Evolutionary conservation across 2,329 filamentous ascomycete genomes (phyloP).

Genomic region (Pseudocercospora macadamiae): DNA sequence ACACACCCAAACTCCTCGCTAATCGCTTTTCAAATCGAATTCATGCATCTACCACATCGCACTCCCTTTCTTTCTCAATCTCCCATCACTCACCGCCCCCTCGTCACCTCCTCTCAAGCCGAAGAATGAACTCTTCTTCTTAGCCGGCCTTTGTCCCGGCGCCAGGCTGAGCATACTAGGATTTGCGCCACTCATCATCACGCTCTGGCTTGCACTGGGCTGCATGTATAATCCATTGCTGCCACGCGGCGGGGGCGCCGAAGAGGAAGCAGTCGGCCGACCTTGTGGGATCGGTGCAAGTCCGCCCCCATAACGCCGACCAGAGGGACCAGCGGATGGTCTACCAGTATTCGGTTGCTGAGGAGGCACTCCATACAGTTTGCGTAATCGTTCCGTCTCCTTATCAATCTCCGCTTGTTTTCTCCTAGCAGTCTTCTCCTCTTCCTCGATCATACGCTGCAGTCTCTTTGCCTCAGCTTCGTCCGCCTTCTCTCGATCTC

Average conservation of each 20-base stretch:
- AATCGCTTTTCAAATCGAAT: not conserved
- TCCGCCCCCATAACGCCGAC: not conserved
- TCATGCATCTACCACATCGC: slow-evolving; percentile 48
- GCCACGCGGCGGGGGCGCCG: slow-evolving; percentile 21
- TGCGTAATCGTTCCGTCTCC: slow-evolving; percentile 75
- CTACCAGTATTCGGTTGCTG: slow-evolving; percentile 16
- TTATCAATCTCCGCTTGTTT: slow-evolving; percentile 62
- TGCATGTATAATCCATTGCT: slow-evolving; percentile 36
- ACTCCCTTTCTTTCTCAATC: slow-evolving; percentile 48
- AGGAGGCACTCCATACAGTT: slow-evolving; percentile 63
- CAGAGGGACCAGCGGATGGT: not conserved
- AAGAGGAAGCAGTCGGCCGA: slow-evolving; percentile 18
- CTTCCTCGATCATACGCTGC: slow-evolving; percentile 55
- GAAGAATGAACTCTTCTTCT: slow-evolving; percentile 44
- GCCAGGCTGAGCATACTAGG: slow-evolving; percentile 21
- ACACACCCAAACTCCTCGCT: slow-evolving; percentile 11
- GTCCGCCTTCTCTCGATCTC: slow-evolving; percentile 61
- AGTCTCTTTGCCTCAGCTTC: slow-evolving; percentile 61
- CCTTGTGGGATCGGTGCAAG: slow-evolving; percentile 31
- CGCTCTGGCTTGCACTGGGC: slow-evolving; percentile 33
- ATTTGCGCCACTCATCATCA: slow-evolving; percentile 40
- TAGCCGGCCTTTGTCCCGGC: slow-evolving; percentile 22
- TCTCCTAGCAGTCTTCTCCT: slow-evolving; percentile 60
- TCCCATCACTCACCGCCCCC: slow-evolving; percentile 22
- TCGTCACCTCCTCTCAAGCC: slow-evolving; percentile 40